Evolutionary conservation across 495 filamentous ascomycete species (phyloP).

Genomic region (Amniculicola lignicola): DNA sequence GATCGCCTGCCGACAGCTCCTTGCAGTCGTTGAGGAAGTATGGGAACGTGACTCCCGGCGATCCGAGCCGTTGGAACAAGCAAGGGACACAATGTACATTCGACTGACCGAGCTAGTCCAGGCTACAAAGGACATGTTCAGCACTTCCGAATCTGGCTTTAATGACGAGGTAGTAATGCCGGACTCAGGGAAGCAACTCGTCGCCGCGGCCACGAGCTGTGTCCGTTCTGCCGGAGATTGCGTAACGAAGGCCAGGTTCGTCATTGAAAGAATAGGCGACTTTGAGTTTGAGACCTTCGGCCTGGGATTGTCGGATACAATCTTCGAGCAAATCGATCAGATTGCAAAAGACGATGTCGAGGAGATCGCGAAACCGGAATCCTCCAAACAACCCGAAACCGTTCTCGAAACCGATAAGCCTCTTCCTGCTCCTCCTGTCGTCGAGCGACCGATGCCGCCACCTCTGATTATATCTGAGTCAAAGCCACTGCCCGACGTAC

Average conservation of each 20-base stretch:
- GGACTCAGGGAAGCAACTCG: constrained; percentile 72
- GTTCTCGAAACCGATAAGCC: constrained; percentile 32
- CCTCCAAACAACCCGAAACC: constrained; percentile 2
- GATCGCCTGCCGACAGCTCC: constrained; percentile 70
- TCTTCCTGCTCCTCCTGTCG: constrained; percentile 30
- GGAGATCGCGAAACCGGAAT: background rate
- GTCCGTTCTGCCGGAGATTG: constrained; percentile 89
- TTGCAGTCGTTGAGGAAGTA: constrained; percentile 78
- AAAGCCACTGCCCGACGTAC: constrained; percentile 37
- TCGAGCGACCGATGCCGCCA: constrained; percentile 20
- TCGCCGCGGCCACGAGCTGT: constrained; percentile 81
- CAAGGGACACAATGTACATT: constrained; percentile 75
- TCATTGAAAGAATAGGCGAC: constrained; percentile 89
- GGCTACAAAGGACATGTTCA: constrained; percentile 74
- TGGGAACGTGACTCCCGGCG: constrained; percentile 70
- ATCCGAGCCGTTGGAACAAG: constrained; percentile 60
- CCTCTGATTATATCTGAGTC: constrained; percentile 35
- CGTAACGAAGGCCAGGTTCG: constrained; percentile 74
- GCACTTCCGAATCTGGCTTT: constrained; percentile 55
- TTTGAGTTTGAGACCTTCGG: constrained; percentile 70
- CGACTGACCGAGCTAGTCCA: constrained; percentile 74
- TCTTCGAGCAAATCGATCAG: constrained; percentile 30
- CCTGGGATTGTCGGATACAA: constrained; percentile 34
- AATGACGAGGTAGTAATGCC: constrained; percentile 75
- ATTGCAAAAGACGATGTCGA: constrained; percentile 10